Base-by-base conservation (phyloP, 164 flowering plant genomes). In the grape (Vitis vinifera) region DNA sequence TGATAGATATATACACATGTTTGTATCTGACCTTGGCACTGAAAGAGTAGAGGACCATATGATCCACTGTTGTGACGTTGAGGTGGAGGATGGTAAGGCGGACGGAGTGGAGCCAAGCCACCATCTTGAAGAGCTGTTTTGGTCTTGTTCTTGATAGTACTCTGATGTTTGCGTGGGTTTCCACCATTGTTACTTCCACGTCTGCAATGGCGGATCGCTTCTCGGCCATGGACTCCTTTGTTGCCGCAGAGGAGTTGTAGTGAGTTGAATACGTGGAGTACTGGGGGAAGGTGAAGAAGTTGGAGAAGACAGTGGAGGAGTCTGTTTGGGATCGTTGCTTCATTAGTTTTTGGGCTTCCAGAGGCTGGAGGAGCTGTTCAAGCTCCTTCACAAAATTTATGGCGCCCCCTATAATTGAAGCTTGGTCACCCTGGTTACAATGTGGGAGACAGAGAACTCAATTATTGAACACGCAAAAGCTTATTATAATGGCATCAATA, bases 161-260 rank as follows among this genome's bases (percentile, higher is more conserved):
- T 59, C 76, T 85, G 51, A 87, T 30, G 71, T 78, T 87, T 12
- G 88, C 91, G 71, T 87, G 88, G 70, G 76, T 80, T 62, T 85
- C 89, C 62, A 77, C 83, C 88, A 85, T 75, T 1, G 86, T 79
- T 60, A 84, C 91, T 71, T 87, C 88, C 4, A 87, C 67, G 47
- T 85, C 86, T 0, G 87, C 89, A 10, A 63, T 37, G 11, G 31
- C 57, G 0, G 76, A 63, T 2, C 3, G 52, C 62, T 63, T 59
- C 64, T 70, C 71, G 10, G 59, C 76, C 67, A 19, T 48, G 5
- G 62, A 37, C 30, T 52, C 68, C 1, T 17, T 19, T 29, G 59
- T 17, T 10, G 65, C 55, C 49, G n/a, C 4, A 13, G 27, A 6
- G 56, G n/a, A 27, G 15, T 30, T 15, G 59, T 52, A 5, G 29